A percentile compares a stretch with the other conserved stretches of the same genome.
These are phyloP conservation scores for Bacterosira constricta DNA, from an alignment of 108 stramenopile species.

Conservation along the genomic window DNA sequence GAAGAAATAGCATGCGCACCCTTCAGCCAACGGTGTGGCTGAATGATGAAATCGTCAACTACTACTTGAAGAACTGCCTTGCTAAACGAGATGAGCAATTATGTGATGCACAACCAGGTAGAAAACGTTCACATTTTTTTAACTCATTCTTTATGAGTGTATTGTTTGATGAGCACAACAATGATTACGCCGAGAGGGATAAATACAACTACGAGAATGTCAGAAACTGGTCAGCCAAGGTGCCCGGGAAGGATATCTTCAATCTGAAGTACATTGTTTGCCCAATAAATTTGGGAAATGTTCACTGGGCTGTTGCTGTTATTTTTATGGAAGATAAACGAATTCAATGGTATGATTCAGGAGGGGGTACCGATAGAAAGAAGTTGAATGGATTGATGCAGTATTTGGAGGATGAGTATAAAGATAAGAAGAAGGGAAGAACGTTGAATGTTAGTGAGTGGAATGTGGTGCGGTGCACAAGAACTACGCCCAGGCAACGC, in stretches of 20 bases:
- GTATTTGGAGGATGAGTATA: conserved; percentile 84
- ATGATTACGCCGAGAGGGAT: conserved; percentile 51
- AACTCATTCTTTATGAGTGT: conserved; percentile 95
- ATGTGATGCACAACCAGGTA: conserved; percentile 51
- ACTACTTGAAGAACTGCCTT: conserved; percentile 82
- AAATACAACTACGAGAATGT: conserved; percentile 89
- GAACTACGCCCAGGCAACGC: conserved; percentile 70
- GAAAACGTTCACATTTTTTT: conserved; percentile 86
- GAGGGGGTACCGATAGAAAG: conserved; percentile 50
- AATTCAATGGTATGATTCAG: conserved; percentile 81
- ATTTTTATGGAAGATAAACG: conserved; percentile 84
- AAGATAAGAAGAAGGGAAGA: conserved; percentile 57
- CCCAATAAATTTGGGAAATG: conserved; percentile 83
- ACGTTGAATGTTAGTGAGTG: conserved; percentile 71
- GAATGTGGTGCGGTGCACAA: conserved; percentile 56
- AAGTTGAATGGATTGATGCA: conserved; percentile 69
- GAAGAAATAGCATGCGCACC: conserved; percentile 66
- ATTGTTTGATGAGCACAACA: conserved; percentile 72
- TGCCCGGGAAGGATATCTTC: conserved; percentile 90
- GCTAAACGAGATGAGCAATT: conserved; percentile 78
- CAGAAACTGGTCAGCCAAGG: conserved; percentile 89
- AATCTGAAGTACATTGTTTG: conserved; percentile 88
- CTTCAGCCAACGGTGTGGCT: conserved; percentile 88
- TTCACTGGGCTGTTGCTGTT: conserved; percentile 94
- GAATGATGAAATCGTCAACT: conserved; percentile 97